Evolutionary conservation across 805 yeast genomes (phyloP).

Genomic region (Wickerhamiella domercqiae): DNA sequence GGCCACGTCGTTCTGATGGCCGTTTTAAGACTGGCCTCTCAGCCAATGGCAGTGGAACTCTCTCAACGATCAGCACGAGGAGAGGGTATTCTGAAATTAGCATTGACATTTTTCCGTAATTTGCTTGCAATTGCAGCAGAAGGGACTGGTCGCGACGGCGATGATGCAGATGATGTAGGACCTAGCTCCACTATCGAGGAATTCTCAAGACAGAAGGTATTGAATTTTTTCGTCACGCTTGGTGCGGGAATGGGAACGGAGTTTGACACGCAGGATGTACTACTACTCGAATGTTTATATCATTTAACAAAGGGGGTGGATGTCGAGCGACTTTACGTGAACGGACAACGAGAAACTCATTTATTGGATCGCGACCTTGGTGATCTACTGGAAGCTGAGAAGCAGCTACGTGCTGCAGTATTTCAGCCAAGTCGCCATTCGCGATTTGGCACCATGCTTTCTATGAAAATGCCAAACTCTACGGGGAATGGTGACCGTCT

Average conservation of each 20-base stretch:
- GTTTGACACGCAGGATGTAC: constrained; percentile 46
- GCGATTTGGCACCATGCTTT: constrained; percentile 73
- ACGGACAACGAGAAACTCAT: constrained; percentile 7
- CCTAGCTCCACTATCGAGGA: constrained; percentile 39
- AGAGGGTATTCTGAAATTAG: constrained; percentile 54
- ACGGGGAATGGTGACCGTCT: constrained; percentile 32
- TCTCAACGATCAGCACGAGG: constrained; percentile 54
- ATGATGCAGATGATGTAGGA: constrained; percentile 56
- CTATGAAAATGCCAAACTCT: constrained; percentile 43
- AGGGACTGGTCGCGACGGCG: constrained; percentile 14
- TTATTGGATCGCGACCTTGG: constrained; percentile 16
- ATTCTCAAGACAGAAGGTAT: constrained; percentile 55
- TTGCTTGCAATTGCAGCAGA: constrained; percentile 57
- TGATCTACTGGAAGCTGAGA: constrained; percentile 46
- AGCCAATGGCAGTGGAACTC: constrained; percentile 31
- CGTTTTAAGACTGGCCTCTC: constrained; percentile 42
- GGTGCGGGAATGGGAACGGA: constrained; percentile 49
- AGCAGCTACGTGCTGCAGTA: constrained; percentile 31
- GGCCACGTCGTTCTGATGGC: constrained; percentile 54
- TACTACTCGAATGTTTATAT: constrained; percentile 55
- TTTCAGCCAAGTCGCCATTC: constrained; percentile 62
- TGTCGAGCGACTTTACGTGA: constrained; percentile 21
- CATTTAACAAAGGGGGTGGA: constrained; percentile 45
- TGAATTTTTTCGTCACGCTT: constrained; percentile 57
- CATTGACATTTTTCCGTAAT: constrained; percentile 61